Evolutionary conservation across 345 rosid species (phyloP), one percentile per base, ranked within the genome.

Genomic region (Rhizophora mangle): DNA sequence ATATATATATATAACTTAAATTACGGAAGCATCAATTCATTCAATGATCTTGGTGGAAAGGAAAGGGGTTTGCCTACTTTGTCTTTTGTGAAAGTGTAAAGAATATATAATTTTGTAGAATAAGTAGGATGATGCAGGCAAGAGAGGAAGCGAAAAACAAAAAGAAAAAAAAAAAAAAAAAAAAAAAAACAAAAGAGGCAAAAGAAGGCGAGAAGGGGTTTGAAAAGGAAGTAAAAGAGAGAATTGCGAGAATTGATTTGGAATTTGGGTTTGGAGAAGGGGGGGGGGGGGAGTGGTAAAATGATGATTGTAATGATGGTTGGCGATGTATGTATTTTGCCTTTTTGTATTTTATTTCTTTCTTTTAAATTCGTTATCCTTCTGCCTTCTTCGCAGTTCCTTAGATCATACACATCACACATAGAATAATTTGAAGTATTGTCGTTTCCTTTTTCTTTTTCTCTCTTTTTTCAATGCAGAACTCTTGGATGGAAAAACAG

Each of bases 241-340:
- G 69, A 74, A 67, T 34, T 67, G 72, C 58, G 73, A 77, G 69
- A 74, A 67, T 34, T 67, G 65, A 55, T 69, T 64, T 60, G 80
- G 63, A 62, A 65, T 76, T 74, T 80, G 67, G 73, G 72, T 69
- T 78, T 49, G 73, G 79, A 57, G 19, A 63, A 69, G 64, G 73
- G 70, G 72, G 72, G 1, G 62, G 72, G 64, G 73, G 70, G 72
- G 72, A 24, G 62, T 71, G 39, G 70, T 71, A 64, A 67, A 78
- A 81, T 78, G 76, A 66, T 74, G 72, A 70, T 74, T 63, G 86
- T 72, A 82, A 85, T 81, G 79, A 85, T 85, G 71, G 8, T 39
- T 34, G 37, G 37, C 37, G 8, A 8, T 34, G 8, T 49, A 22
- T 72, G 71, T 57, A 72, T 63, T 62, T 8, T 52, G 51, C 74